Conservation (phyloP, 129 eudicot species). For the Saposhnikovia divaricata region DNA sequence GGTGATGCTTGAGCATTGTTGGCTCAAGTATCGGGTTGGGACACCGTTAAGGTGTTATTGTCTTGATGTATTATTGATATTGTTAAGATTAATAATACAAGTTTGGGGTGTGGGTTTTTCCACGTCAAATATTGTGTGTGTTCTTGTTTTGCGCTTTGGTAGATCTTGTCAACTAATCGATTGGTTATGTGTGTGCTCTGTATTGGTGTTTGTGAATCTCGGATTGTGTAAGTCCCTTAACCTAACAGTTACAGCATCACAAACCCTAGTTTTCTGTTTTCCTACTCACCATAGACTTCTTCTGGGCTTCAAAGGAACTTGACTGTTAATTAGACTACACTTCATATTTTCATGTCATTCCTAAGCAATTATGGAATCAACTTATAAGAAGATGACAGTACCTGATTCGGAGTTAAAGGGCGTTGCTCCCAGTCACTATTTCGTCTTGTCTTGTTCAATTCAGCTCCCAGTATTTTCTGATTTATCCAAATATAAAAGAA, state of each 20-base stretch:
- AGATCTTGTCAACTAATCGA: no score
- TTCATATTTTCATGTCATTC: background rate
- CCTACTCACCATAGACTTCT: background rate
- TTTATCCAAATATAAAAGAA: slow-evolving; percentile 6
- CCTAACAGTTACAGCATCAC: background rate
- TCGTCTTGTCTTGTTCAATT: slow-evolving; percentile 87
- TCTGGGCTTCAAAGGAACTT: background rate
- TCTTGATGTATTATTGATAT: no score
- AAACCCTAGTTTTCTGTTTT: background rate
- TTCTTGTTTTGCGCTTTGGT: no score
- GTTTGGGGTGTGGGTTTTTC: no score
- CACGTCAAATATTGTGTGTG: no score
- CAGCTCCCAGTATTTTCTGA: slow-evolving; percentile 83
- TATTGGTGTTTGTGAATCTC: no score
- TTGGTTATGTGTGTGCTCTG: no score
- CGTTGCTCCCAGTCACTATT: slow-evolving; percentile 97
- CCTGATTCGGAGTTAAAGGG: slow-evolving; percentile 75
- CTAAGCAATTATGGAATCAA: background rate
- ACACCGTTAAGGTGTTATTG: no score
- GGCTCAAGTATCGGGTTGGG: no score
- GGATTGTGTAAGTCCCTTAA: no score
- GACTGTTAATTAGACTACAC: background rate
- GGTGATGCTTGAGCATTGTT: no score
- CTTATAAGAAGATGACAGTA: slow-evolving; percentile 4
- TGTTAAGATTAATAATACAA: no score